Conservation (phyloP, 108 stramenopile genomes). For the Pinguiococcus pyrenoidosus region DNA sequence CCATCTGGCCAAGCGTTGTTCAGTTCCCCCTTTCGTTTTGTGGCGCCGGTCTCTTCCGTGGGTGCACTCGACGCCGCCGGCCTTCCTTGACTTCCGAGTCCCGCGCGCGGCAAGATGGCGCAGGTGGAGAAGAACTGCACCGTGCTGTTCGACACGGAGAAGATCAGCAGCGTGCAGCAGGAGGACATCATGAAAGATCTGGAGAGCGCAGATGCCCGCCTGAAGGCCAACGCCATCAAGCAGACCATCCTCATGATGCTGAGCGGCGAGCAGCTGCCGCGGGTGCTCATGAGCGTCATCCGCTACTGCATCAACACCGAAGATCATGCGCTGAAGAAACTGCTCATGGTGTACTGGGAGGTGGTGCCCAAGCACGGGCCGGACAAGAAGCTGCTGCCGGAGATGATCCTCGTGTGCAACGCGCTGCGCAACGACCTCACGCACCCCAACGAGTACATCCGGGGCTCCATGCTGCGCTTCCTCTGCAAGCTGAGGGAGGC, state of each 20-base stretch:
- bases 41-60: too few species aligned
- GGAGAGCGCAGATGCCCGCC: conserved; percentile 64
- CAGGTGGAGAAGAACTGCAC: conserved; percentile 88
- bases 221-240: conserved; percentile 80
- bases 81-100: too few species aligned
- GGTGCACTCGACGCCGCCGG: too few species aligned
- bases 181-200: conserved; percentile 86
- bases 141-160: conserved; percentile 79
- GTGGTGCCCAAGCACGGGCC: conserved; percentile 50
- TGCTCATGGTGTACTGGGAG: conserved; percentile 98
- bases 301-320: conserved; percentile 91
- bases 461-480: conserved; percentile 95
- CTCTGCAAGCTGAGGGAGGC: conserved; percentile 94
- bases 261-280: conserved; percentile 86
- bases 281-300: conserved; percentile 94
- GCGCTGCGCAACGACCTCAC: conserved; percentile 95
- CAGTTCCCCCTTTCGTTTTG: too few species aligned
- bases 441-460: conserved; percentile 97
- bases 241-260: conserved; percentile 94
- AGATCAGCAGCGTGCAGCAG: conserved; percentile 68
- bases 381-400: conserved; percentile 74
- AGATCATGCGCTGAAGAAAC: conserved; percentile 95
- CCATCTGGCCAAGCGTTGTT: too few species aligned
- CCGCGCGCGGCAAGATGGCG: too few species aligned
- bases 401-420: conserved; percentile 97